Evolutionary conservation across 176 grass and related monocot genomes (phyloP), one percentile per base, ranked within the genome.

Genomic region (Cocos nucifera): DNA sequence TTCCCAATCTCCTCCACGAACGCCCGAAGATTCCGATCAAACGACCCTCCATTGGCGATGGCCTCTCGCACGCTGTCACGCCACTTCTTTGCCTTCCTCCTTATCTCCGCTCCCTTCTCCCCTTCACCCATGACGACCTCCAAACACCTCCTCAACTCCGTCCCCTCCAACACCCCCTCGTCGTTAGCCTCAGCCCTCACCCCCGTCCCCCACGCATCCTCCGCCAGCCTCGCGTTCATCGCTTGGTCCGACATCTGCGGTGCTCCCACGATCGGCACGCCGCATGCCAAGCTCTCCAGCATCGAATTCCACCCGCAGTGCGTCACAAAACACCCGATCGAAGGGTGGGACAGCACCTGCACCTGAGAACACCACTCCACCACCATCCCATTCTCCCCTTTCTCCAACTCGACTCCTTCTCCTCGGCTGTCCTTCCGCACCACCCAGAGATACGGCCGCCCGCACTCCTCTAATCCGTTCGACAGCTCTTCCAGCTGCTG

Each of bases 271-370:
- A 27, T 56, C 32, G 72, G 58, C 19, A 81, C 53, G 5, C 79
- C 79, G 14, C 79, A 81, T 23, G 59, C 67, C 57, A 76, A 30
- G 44, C 72, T 71, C 66, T 82, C 79, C 27, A 71, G 3, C 54
- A 53, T 71, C 21, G 72, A 75, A 54, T 71, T 82, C 79, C 79
- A 82, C 5, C 79, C 79, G 68, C 72, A 74, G 51, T 82, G 79
- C 18, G 79, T 76, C 59, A 82, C 79, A 35, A 82, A 82, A 24
- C 79, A 82, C 5, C 72, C 72, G 0, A 65, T 5, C 22, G 79
- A 63, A 17, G 26, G 23, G 6, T 82, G 59, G 9, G 35, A 44
- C 10, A 44, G 35, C 35, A 44, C 35, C 35, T 44, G 6, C 35
- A 9, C 8, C 35, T 44, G 35, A 44, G 35, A 44, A 8, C 35